These are phyloP conservation scores for Saksenaea vasiformis DNA, from an alignment of 371 early-diverging fungal genomes.

Conservation along the genomic window DNA sequence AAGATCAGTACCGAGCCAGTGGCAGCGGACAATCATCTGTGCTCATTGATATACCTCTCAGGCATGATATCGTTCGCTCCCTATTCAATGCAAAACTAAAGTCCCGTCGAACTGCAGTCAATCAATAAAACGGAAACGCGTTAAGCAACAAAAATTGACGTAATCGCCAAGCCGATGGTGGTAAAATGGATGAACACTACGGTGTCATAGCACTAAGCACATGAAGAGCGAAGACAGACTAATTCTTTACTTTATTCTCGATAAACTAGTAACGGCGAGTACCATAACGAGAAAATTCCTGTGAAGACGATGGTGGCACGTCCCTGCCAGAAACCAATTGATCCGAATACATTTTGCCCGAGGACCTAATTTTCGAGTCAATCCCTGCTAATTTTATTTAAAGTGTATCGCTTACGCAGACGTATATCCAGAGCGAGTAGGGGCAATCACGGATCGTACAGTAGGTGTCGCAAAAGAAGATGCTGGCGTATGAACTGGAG, in stretches of 20 bases:
- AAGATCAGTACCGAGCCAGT: too few relatives aligned
- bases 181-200: too few relatives aligned
- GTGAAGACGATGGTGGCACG: not conserved
- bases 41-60: too few relatives aligned
- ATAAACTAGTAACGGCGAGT: not conserved
- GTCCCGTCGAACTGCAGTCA: too few relatives aligned
- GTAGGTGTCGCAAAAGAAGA: conserved; percentile 11
- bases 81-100: too few relatives aligned
- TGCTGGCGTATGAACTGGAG: not conserved
- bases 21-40: too few relatives aligned
- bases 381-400: conserved; percentile 3
- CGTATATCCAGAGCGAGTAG: conserved; percentile 21
- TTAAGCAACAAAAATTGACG: too few relatives aligned
- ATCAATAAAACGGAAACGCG: too few relatives aligned
- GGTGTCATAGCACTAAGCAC: too few relatives aligned
- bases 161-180: too few relatives aligned
- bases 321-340: not conserved
- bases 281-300: not conserved
- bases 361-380: not conserved
- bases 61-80: too few relatives aligned
- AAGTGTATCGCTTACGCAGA: conserved; percentile 12
- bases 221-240: not conserved
- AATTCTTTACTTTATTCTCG: not conserved
- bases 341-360: conserved; percentile 1
- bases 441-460: conserved; percentile 21